A percentile compares a stretch with the other conserved stretches of the same genome.
Conservation (phyloP, 2,329 filamentous ascomycete genomes). For the Davidsoniella virescens region DNA sequence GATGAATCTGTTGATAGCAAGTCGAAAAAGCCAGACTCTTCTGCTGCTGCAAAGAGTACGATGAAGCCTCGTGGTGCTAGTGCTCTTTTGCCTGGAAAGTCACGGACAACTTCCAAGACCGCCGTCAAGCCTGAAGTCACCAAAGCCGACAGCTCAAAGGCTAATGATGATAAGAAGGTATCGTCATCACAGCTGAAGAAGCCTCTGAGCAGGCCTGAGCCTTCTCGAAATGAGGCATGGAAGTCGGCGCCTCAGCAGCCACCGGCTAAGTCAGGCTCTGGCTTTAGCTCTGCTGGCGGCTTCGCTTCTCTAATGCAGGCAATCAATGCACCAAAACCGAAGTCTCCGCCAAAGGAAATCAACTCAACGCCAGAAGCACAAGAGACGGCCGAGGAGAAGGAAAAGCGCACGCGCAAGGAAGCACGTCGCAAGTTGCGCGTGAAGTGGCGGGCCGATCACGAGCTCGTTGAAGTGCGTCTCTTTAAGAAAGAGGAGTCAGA, state of each 20-base stretch:
- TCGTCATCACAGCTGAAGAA: conserved; percentile 14
- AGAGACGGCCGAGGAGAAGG: conserved; percentile 52
- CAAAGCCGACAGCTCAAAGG: conserved; percentile 15
- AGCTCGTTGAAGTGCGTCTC: conserved; percentile 48
- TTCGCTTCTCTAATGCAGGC: conserved; percentile 39
- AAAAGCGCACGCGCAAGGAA: conserved; percentile 56
- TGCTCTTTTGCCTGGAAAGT: conserved; percentile 31
- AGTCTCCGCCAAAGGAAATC: conserved; percentile 30
- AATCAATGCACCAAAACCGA: conserved; percentile 27
- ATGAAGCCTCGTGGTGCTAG: conserved; percentile 18
- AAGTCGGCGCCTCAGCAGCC: conserved; percentile 17
- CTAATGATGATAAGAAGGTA: conserved; percentile 13
- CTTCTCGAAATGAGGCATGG: conserved; percentile 3
- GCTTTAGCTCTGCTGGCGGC: conserved; percentile 27
- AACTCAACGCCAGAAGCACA: conserved; percentile 32
- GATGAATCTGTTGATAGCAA: neutral
- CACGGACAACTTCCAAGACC: conserved; percentile 28
- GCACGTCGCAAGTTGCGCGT: conserved; percentile 54
- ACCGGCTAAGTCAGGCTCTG: conserved; percentile 15
- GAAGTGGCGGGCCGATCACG: conserved; percentile 50
- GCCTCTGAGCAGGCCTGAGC: conserved; percentile 18
- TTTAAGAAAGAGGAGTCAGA: conserved; percentile 60
- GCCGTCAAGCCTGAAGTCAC: conserved; percentile 18
- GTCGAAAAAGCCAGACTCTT: neutral
- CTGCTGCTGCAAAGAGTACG: conserved; percentile 14